These are phyloP conservation scores for Colletotrichum chlorophyti DNA, from an alignment of 2,329 filamentous ascomycete genomes.

Conservation along the genomic window DNA sequence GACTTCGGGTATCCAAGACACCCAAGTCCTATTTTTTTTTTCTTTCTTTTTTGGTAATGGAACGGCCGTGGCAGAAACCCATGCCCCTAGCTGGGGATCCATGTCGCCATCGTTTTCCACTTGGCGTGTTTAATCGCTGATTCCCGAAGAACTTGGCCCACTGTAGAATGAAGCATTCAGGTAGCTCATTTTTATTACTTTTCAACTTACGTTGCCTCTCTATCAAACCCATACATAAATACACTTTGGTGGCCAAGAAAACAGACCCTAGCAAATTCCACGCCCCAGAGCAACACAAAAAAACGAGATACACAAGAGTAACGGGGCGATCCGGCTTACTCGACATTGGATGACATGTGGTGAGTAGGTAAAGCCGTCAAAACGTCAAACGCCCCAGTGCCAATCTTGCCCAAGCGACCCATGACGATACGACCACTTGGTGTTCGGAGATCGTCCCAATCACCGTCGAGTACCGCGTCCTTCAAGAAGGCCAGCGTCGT, in stretches of 20 bases:
- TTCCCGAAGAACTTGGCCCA: too few species aligned
- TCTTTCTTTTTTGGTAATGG: too few species aligned
- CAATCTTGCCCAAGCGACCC: constrained; percentile 80
- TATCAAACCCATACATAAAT: constrained; percentile 21
- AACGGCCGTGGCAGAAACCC: too few species aligned
- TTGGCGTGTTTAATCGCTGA: too few species aligned
- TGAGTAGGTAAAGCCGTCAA: constrained; percentile 67
- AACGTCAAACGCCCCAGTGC: constrained; percentile 93
- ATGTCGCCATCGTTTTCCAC: too few species aligned
- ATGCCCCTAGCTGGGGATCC: too few species aligned
- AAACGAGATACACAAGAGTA: constrained; percentile 1
- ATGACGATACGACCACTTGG: constrained; percentile 90
- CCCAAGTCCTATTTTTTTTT: too few species aligned
- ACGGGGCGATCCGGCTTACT: not conserved
- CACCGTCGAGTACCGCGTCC: constrained; percentile 88
- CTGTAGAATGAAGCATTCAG: not conserved
- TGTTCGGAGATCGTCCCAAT: constrained; percentile 86
- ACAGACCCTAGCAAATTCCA: constrained; percentile 3
- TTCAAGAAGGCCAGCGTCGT: constrained; percentile 93
- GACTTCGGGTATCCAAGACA: too few species aligned
- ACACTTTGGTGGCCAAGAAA: constrained; percentile 16
- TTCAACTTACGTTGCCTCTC: constrained; percentile 14
- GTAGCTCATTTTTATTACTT: constrained; percentile 14
- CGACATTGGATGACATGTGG: constrained; percentile 39
- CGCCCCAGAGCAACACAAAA: not conserved